These are phyloP conservation scores for Solanum megistacrolobum DNA, from an alignment of 257 asterid species.

Conservation along the genomic window DNA sequence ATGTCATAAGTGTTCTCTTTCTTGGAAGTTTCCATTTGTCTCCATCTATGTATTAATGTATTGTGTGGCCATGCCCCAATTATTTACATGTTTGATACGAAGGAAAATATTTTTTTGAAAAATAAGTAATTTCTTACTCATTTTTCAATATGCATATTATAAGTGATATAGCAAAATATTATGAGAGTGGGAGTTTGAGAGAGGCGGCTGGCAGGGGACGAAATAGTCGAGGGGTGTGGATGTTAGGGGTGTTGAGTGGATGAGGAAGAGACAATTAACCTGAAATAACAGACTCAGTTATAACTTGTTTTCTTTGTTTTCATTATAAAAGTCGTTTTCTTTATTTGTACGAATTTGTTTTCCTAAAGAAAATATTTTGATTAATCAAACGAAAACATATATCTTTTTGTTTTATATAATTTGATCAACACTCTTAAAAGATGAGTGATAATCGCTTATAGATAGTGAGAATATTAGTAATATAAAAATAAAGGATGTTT, in stretches of 20 bases:
- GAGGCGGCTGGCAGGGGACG: not conserved
- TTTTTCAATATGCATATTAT: not conserved
- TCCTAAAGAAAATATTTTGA: no score
- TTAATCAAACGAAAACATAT: no score
- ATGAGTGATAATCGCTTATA: no score
- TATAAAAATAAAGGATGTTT: not conserved
- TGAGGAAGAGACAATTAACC: not conserved
- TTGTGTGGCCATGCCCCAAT: not conserved
- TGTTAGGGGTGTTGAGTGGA: not conserved
- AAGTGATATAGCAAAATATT: not conserved
- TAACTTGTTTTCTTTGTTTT: not conserved
- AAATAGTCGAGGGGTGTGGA: not conserved
- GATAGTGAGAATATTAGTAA: not conserved
- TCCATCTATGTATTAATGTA: not conserved
- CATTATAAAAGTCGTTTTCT: not conserved
- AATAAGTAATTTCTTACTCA: no score
- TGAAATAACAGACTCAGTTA: no score
- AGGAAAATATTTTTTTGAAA: no score
- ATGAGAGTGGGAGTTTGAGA: not conserved
- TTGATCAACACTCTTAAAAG: not conserved
- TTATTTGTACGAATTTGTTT: no score
- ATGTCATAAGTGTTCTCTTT: not conserved
- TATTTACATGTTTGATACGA: not conserved
- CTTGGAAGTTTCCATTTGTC: not conserved
- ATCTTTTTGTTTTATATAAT: no score